Evolutionary conservation across 306 rosid genomes (phyloP).

Genomic region (Psophocarpus tetragonolobus): DNA sequence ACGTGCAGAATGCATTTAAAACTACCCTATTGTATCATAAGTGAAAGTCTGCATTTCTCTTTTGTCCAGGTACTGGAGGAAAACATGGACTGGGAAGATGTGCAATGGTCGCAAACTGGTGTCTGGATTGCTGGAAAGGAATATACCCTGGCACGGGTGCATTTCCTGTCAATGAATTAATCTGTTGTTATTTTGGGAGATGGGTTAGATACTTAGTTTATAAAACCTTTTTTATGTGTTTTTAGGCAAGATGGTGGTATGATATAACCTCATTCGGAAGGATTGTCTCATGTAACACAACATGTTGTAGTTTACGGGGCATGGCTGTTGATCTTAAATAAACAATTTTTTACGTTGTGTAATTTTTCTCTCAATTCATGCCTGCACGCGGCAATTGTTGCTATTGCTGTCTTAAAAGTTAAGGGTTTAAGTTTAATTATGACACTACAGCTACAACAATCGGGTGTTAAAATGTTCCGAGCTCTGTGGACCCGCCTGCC

Average conservation of each 20-base stretch:
- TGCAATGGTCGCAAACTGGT: constrained; percentile 98
- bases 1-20: neutral
- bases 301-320: constrained; percentile 27
- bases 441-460: too few species aligned
- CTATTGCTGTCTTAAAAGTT: neutral
- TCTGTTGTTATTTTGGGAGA: neutral
- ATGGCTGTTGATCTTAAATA: constrained; percentile 3
- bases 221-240: neutral
- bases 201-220: constrained; percentile 35
- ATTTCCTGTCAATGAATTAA: constrained; percentile 79
- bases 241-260: constrained; percentile 3
- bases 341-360: neutral
- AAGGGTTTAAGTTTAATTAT: constrained; percentile 14
- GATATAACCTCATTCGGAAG: neutral
- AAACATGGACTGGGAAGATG: constrained; percentile 94
- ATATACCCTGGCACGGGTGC: constrained; percentile 90
- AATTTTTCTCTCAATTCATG: neutral
- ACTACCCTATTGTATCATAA: too few species aligned
- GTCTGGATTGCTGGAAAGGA: constrained; percentile 95
- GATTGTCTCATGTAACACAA: constrained; percentile 16
- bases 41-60: constrained; percentile 25
- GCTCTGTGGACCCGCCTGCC: too few species aligned
- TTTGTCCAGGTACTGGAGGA: constrained; percentile 76
- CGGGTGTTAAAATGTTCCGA: too few species aligned
- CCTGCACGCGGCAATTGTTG: neutral